These are phyloP conservation scores for Dryas alaskensis DNA, from an alignment of 306 rosid genomes.

Conservation along the genomic window DNA sequence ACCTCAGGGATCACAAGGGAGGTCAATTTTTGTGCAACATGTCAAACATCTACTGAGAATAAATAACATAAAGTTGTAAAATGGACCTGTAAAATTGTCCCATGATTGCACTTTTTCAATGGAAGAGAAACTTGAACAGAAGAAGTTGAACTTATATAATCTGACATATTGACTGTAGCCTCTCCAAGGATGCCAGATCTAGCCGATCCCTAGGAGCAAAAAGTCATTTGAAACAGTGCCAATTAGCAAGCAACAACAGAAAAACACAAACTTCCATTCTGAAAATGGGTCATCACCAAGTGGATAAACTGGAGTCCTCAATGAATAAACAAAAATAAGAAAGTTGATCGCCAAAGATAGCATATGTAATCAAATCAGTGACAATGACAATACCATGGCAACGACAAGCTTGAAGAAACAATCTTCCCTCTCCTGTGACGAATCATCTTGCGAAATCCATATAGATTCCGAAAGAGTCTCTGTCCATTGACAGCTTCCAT, in stretches of 20 bases:
- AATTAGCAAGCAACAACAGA: not conserved
- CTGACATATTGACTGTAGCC: constrained; percentile 36
- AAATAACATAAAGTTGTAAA: not conserved
- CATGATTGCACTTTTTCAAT: constrained; percentile 41
- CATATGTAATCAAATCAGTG: not conserved
- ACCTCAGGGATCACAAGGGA: not conserved
- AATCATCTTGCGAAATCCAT: constrained; percentile 34
- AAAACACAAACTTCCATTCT: not conserved
- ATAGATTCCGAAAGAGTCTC: constrained; percentile 37
- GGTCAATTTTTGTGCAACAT: not conserved
- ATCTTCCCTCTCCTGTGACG: constrained; percentile 37
- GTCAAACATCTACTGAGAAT: not conserved
- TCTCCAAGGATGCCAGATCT: constrained; percentile 49
- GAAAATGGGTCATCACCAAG: not conserved
- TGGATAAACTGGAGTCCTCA: not conserved
- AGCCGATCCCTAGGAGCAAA: constrained; percentile 37
- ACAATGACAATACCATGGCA: constrained; percentile 37
- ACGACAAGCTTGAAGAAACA: constrained; percentile 42
- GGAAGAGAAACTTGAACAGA: constrained; percentile 33
- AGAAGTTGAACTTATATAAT: constrained; percentile 30
- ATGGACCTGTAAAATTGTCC: constrained; percentile 38
- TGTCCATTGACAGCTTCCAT: constrained; percentile 50
- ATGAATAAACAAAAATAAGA: not conserved
- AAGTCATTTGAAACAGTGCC: not conserved
- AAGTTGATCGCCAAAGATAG: not conserved